phyloP scores from a whole-genome alignment of 176 grass and related monocot genomes.

The Puya raimondii region DNA sequence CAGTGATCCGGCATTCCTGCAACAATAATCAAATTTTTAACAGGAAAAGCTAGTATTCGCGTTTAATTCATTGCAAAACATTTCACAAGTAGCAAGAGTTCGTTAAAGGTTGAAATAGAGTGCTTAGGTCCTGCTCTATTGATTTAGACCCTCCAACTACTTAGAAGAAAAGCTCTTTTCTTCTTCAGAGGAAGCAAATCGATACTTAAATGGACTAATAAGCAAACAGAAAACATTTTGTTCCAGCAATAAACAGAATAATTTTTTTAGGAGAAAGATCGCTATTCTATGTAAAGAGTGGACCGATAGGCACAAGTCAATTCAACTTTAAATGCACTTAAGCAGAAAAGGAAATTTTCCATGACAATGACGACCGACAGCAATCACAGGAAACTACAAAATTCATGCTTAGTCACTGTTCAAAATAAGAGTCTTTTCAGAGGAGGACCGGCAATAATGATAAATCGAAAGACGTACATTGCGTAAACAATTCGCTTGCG shows the following conservation, averaged over 20 bases:
- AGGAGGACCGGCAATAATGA: background rate
- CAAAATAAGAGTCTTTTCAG: background rate
- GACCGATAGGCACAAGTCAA: background rate
- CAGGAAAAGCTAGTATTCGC: background rate
- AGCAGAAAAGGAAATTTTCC: background rate
- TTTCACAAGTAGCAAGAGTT: background rate
- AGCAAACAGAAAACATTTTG: background rate
- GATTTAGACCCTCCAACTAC: background rate
- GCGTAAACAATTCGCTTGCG: background rate
- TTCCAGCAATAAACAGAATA: background rate
- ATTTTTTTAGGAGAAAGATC: background rate
- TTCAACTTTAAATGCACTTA: background rate
- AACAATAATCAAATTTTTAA: conserved; percentile 5
- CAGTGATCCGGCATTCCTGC: conserved; percentile 14
- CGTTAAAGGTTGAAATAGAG: background rate
- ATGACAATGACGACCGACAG: background rate
- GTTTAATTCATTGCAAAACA: background rate
- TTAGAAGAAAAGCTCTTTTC: background rate
- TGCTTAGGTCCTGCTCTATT: background rate
- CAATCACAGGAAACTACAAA: background rate
- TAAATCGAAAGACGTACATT: background rate
- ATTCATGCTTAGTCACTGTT: background rate
- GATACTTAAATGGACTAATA: background rate
- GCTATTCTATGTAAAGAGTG: background rate
- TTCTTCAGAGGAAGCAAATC: background rate